Evolutionary conservation across 1,139 yeast genomes (phyloP).

Genomic region (Scheffersomyces segobiensis): DNA sequence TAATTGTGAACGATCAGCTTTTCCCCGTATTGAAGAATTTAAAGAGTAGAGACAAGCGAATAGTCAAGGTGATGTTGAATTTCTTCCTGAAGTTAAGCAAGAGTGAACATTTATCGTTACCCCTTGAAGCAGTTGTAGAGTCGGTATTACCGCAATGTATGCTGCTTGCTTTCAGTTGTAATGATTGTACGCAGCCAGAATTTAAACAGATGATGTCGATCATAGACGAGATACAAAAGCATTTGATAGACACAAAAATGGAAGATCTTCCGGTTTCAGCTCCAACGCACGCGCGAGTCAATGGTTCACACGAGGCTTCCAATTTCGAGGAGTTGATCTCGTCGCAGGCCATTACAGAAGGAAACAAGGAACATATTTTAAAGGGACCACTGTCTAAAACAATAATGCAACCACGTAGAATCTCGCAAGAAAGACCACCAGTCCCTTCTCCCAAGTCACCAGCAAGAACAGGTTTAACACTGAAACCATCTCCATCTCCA

Average conservation of each 20-base stretch:
- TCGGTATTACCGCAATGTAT: constrained; percentile 40
- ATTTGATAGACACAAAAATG: constrained; percentile 30
- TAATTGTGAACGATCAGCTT: constrained; percentile 71
- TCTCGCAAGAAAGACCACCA: not conserved
- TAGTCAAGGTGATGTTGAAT: constrained; percentile 54
- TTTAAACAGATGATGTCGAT: constrained; percentile 31
- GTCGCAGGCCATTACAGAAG: constrained; percentile 32
- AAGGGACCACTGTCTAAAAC: constrained; percentile 24
- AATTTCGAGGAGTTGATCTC: constrained; percentile 35
- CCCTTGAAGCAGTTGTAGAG: constrained; percentile 38
- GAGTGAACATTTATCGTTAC: constrained; percentile 39
- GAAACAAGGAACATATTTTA: constrained; percentile 24
- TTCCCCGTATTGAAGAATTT: constrained; percentile 72
- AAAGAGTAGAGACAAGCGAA: constrained; percentile 75
- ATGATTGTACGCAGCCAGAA: constrained; percentile 39
- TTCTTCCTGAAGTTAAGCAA: constrained; percentile 50
- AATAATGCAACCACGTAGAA: constrained; percentile 11
- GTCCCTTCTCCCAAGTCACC: constrained; percentile 2
- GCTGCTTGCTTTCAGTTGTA: constrained; percentile 41
- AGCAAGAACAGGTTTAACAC: constrained; percentile 2
- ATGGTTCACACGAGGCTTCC: constrained; percentile 7
- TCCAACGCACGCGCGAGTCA: constrained; percentile 5
- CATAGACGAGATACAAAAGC: constrained; percentile 30
- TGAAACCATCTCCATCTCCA: constrained; percentile 5
- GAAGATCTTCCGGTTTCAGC: constrained; percentile 22